phyloP scores from a whole-genome alignment of 1,284 basidiomycete species.

The Serendipita sp. region DNA sequence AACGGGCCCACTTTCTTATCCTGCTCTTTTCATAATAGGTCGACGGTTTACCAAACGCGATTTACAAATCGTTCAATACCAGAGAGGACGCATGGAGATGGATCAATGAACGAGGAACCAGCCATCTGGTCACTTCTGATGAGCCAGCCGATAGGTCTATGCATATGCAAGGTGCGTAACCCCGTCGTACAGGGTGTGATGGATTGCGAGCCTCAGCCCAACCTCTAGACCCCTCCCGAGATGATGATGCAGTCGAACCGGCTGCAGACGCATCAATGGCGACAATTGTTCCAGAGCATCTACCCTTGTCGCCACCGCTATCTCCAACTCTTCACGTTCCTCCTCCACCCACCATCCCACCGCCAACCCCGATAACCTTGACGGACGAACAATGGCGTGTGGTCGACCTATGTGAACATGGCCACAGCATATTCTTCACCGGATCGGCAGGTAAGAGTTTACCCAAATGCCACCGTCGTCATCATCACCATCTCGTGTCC shows the following conservation, averaged over 20 bases:
- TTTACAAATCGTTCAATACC: not conserved
- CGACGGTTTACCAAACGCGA: not conserved
- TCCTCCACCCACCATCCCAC: not conserved
- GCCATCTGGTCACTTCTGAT: too few relatives aligned
- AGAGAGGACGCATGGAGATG: not conserved
- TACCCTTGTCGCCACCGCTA: too few relatives aligned
- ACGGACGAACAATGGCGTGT: slow-evolving; percentile 78
- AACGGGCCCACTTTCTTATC: not conserved
- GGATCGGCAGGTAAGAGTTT: slow-evolving; percentile 74
- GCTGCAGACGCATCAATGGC: not conserved
- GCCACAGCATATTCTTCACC: slow-evolving; percentile 86
- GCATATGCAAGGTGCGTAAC: not conserved
- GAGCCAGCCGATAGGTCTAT: too few relatives aligned
- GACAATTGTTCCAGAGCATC: too few relatives aligned
- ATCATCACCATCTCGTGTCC: slow-evolving; percentile 13
- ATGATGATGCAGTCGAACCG: too few relatives aligned
- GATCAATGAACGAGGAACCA: not conserved
- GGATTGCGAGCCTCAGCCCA: not conserved
- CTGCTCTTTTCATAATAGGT: not conserved
- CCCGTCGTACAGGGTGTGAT: not conserved
- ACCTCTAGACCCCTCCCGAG: not conserved
- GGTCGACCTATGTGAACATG: slow-evolving; percentile 55
- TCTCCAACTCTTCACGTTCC: too few relatives aligned
- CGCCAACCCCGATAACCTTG: slow-evolving; percentile 23
- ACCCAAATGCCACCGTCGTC: not conserved